phyloP scores from a whole-genome alignment of 805 yeast species.

The Tanozyma kutaoensis region DNA sequence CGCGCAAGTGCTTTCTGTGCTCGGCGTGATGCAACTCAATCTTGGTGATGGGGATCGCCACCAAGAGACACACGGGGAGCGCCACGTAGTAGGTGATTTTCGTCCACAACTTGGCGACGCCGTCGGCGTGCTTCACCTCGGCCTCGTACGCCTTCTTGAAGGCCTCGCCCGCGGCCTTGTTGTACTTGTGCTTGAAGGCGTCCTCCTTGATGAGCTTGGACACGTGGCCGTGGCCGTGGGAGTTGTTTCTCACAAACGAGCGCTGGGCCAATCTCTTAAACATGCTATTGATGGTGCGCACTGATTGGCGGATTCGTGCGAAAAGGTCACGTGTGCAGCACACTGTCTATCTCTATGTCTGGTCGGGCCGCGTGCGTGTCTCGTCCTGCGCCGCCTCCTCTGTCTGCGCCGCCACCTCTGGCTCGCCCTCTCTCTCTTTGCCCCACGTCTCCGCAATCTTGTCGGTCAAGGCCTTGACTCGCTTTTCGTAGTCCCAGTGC shows the following conservation, averaged over 20 bases:
- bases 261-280: constrained; percentile 23
- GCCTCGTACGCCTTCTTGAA: constrained; percentile 50
- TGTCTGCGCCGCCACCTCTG: too few species aligned
- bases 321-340: too few species aligned
- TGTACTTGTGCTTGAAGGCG: constrained; percentile 24
- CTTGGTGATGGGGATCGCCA: constrained; percentile 70
- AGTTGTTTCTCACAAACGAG: constrained; percentile 24
- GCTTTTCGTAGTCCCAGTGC: too few species aligned
- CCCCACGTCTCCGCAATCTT: too few species aligned
- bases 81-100: constrained; percentile 73
- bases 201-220: constrained; percentile 27
- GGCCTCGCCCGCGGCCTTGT: constrained; percentile 58
- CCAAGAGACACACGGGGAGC: constrained; percentile 63
- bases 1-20: constrained; percentile 69
- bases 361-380: too few species aligned
- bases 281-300: too few species aligned
- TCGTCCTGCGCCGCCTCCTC: too few species aligned
- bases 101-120: constrained; percentile 72
- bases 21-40: constrained; percentile 82
- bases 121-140: constrained; percentile 66
- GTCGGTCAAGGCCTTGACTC: too few species aligned
- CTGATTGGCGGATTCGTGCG: too few species aligned
- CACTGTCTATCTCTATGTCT: too few species aligned
- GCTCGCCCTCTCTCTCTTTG: too few species aligned
- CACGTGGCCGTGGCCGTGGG: constrained; percentile 26